Base-by-base conservation (phyloP, 2,329 filamentous ascomycete genomes). In the Colletotrichum eleusines region DNA sequence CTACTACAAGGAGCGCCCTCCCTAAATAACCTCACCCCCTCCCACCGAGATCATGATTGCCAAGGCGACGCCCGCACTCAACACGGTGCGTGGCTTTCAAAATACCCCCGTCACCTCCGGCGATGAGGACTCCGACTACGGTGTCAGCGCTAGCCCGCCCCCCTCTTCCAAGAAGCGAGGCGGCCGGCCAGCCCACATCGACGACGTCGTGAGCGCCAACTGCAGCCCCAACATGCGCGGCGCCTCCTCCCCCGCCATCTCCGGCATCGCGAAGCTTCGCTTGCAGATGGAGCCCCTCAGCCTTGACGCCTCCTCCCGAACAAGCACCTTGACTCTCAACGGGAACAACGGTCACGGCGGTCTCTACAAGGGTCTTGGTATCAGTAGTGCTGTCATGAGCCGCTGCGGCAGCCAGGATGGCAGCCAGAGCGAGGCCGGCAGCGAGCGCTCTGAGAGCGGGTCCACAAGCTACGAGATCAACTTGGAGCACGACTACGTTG, bases 401-500 rank as follows among this genome's bases (percentile, higher is more conserved):
- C 83, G 85, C 60, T 83, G 86, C 77, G 76, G 81, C 57, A 90
- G 87, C 73, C 89, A 88, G 61, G 87, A 88, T 66, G 88, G 86
- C 71, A 83, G 84, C 67, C 83, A 82, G 63, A 87, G 85, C 74
- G 85, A 86, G 66, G 82, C 82, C 54, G 84, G 84, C 78, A 89
- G 83, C 76, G 87, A 84, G 75, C 88, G 86, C 74, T 95, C 92
- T 1, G 92, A 95, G 76, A 88, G 88, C 33, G 83, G 80, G 23
- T 86, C 85, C 78, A 92, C 93, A 62, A 93, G 91, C 78, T 98
- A 97, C 78, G 93, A 98, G 81, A 90, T 98, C 73, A 89, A 89
- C 63, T 86, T 98, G 46, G 92, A 96, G 75, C 83, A 94, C 73
- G 95, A 98, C 78, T 98, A 97, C 76, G 87, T 94, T 71, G 96